Evolutionary conservation across 495 filamentous ascomycete species (phyloP).

Genomic region (Lophiotrema nucula): DNA sequence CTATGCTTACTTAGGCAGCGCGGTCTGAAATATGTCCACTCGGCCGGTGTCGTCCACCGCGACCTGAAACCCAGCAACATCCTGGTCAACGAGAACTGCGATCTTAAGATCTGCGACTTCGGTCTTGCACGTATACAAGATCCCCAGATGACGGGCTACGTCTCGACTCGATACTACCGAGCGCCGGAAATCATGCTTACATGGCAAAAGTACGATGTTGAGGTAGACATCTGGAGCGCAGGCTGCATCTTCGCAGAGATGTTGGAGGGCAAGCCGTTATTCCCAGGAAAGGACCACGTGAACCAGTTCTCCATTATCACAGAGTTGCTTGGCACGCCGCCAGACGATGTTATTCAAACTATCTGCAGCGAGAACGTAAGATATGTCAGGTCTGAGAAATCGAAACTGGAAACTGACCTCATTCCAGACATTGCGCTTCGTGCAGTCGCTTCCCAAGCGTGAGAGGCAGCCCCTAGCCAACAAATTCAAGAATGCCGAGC

Average conservation of each 20-base stretch:
- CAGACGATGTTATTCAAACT: constrained; percentile 96
- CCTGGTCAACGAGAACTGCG: constrained; percentile 98
- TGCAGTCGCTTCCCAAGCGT: constrained; percentile 95
- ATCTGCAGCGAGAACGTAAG: constrained; percentile 97
- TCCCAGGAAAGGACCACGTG: constrained; percentile 98
- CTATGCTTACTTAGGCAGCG: constrained; percentile 58
- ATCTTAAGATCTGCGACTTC: constrained; percentile 99
- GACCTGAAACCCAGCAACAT: constrained; percentile 99
- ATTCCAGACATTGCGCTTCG: constrained; percentile 84
- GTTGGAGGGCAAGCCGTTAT: constrained; percentile 96
- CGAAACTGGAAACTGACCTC: background rate
- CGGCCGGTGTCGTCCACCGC: constrained; percentile 94
- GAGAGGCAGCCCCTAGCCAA: constrained; percentile 84
- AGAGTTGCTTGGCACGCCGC: constrained; percentile 94
- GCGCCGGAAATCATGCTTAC: constrained; percentile 99
- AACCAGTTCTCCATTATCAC: constrained; percentile 99
- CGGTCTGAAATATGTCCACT: constrained; percentile 98
- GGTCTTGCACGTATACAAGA: constrained; percentile 96
- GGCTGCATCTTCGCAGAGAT: constrained; percentile 99
- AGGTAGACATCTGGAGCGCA: constrained; percentile 99
- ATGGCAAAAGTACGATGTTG: constrained; percentile 99
- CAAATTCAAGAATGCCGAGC: constrained; percentile 95
- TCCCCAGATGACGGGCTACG: constrained; percentile 99
- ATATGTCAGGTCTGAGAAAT: background rate
- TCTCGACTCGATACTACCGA: constrained; percentile 97